phyloP scores from a whole-genome alignment of 352 stramenopile species.

The Globisporangium abappressorium region DNA sequence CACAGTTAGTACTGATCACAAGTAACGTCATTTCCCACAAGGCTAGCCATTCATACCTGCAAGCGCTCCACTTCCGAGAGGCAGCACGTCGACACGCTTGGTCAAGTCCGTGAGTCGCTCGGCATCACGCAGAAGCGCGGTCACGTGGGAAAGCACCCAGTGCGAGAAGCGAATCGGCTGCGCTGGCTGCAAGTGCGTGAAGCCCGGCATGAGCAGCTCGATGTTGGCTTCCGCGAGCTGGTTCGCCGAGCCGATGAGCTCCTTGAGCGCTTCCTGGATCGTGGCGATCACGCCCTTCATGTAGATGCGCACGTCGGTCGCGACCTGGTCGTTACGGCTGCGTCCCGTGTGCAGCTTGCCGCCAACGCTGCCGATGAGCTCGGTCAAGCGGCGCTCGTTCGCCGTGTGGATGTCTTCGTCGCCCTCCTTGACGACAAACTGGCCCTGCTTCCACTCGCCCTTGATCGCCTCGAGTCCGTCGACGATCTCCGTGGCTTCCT shows the following conservation, averaged over 20 bases:
- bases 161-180: constrained; percentile 98
- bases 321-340: constrained; percentile 98
- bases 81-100: constrained; percentile 94
- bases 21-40: too few species aligned
- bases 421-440: constrained; percentile 88
- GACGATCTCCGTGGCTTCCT: constrained; percentile 86
- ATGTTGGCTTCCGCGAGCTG: constrained; percentile 91
- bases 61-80: constrained; percentile 95
- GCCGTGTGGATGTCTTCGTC: constrained; percentile 99
- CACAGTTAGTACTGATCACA: too few species aligned
- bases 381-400: constrained; percentile 97
- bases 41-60: constrained; percentile 36
- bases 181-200: constrained; percentile 98
- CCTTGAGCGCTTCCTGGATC: constrained; percentile 79
- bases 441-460: constrained; percentile 82
- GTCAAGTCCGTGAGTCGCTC: constrained; percentile 93
- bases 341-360: constrained; percentile 97
- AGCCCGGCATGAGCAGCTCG: constrained; percentile 97
- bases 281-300: constrained; percentile 73
- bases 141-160: constrained; percentile 96
- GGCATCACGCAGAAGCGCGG: constrained; percentile 91
- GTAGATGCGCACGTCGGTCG: constrained; percentile 96
- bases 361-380: constrained; percentile 95
- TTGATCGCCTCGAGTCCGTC: constrained; percentile 85
- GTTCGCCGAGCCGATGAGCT: constrained; percentile 89